A percentile compares a stretch with the other conserved stretches of the same genome.
Evolutionary conservation across 208 protist genomes (phyloP).

Genomic region (Wallacemonas rigidus): DNA sequence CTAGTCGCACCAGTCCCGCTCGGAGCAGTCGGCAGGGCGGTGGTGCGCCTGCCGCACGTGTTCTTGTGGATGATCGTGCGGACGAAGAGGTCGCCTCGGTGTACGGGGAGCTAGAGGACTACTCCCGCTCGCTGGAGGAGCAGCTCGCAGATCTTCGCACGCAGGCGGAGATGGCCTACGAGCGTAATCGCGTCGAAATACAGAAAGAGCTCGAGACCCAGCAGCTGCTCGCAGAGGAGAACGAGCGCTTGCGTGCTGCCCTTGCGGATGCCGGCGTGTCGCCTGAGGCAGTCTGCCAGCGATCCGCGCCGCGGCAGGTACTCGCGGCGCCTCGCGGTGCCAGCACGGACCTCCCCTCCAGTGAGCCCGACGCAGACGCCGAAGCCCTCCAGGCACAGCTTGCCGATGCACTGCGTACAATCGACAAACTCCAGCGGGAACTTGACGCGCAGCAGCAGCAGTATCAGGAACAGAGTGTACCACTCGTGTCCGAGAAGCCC

Average conservation of each 20-base stretch:
- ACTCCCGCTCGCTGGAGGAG: constrained; percentile 26
- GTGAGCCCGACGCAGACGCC: not conserved
- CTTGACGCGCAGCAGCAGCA: not conserved
- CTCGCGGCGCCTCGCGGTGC: not conserved
- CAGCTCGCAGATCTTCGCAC: constrained; percentile 22
- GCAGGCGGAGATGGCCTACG: constrained; percentile 26
- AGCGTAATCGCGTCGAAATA: constrained; percentile 27
- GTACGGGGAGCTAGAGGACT: constrained; percentile 23
- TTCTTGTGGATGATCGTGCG: no score
- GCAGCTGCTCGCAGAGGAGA: constrained; percentile 40
- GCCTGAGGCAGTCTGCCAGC: not conserved
- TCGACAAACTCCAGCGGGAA: constrained; percentile 31
- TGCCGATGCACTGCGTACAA: constrained; percentile 13
- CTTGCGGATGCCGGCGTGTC: not conserved
- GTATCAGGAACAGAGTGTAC: not conserved
- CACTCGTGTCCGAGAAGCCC: not conserved
- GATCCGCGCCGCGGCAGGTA: not conserved
- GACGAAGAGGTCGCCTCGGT: not conserved
- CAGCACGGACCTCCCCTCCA: not conserved
- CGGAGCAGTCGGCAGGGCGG: constrained; percentile 1
- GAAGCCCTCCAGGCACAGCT: constrained; percentile 18
- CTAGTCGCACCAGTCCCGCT: not conserved
- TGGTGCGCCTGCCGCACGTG: not conserved
- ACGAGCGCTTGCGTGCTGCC: constrained; percentile 18
- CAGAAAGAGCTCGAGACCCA: constrained; percentile 31